Evolutionary conservation across 768 basidiomycete genomes (phyloP).

Genomic region (Lactifluus hygrophoroides): DNA sequence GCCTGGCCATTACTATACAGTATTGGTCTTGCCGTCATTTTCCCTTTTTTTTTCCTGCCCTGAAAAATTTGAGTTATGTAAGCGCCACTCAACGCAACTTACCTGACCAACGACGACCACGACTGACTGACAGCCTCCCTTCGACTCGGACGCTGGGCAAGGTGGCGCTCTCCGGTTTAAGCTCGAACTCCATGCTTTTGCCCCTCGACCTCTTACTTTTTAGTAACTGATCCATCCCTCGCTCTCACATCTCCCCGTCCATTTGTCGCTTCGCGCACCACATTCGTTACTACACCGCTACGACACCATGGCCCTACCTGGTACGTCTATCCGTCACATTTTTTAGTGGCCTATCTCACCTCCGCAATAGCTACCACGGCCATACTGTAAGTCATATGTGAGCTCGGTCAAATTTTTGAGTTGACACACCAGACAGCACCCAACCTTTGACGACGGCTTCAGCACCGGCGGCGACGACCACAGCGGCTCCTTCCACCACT

Average conservation of each 20-base stretch:
- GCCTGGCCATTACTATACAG: not conserved
- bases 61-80: constrained; percentile 6
- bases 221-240: not conserved
- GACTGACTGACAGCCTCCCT: not conserved
- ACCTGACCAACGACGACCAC: constrained; percentile 7
- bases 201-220: not conserved
- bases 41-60: not conserved
- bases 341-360: not conserved
- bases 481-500: constrained; percentile 2
- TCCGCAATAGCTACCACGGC: not conserved
- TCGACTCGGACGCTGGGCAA: not conserved
- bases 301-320: not conserved
- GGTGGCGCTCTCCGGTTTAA: not conserved
- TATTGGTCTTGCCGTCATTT: not conserved
- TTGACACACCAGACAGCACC: not conserved
- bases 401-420: not conserved
- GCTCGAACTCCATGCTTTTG: constrained; percentile 1
- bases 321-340: not conserved
- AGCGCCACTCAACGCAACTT: not conserved
- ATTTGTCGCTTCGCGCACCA: constrained; percentile 3
- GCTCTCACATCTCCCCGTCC: not conserved
- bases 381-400: not conserved
- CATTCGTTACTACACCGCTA: constrained; percentile 1
- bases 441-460: not conserved
- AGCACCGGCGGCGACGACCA: not conserved